phyloP scores from a whole-genome alignment of 1,284 basidiomycete species.

The Pseudozyma tsukubaensis region DNA sequence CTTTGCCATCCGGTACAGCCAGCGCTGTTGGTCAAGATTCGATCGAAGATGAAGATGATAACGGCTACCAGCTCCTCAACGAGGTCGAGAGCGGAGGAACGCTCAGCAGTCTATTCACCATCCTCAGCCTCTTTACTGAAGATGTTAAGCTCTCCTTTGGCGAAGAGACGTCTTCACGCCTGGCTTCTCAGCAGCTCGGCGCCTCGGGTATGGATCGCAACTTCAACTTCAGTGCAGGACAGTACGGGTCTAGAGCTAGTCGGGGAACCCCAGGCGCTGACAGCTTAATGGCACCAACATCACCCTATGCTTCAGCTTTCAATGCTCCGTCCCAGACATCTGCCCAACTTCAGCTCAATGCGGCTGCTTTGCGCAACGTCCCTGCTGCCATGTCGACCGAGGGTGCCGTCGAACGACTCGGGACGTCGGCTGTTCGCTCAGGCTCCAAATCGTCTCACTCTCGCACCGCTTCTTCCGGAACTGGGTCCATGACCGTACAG shows the following conservation, averaged over 20 bases:
- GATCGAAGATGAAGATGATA: slow-evolving; percentile 57
- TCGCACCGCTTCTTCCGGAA: slow-evolving; percentile 33
- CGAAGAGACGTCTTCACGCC: slow-evolving; percentile 33
- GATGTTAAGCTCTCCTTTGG: slow-evolving; percentile 84
- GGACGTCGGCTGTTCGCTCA: slow-evolving; percentile 6
- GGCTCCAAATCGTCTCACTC: slow-evolving; percentile 13
- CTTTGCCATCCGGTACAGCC: slow-evolving; percentile 35
- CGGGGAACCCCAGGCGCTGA: slow-evolving; percentile 21
- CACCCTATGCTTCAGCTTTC: slow-evolving; percentile 44
- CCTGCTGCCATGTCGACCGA: slow-evolving; percentile 51
- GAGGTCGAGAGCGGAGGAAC: slow-evolving; percentile 74
- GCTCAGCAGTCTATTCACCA: slow-evolving; percentile 93
- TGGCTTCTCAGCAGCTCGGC: slow-evolving; percentile 9
- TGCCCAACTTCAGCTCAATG: slow-evolving; percentile 57
- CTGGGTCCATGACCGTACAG: slow-evolving; percentile 36
- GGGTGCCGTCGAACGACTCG: slow-evolving; percentile 48
- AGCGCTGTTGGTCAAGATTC: slow-evolving; percentile 19
- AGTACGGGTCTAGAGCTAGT: slow-evolving; percentile 1
- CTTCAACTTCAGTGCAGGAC: slow-evolving; percentile 5
- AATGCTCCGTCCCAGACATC: slow-evolving; percentile 38
- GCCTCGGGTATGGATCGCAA: slow-evolving; percentile 26
- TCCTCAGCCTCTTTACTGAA: slow-evolving; percentile 94
- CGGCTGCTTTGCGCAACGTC: slow-evolving; percentile 54
- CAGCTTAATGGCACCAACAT: slow-evolving; percentile 27
- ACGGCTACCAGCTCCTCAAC: slow-evolving; percentile 66